Base-by-base conservation (phyloP, 495 filamentous ascomycete genomes). In the Cercophora newfieldiana region DNA sequence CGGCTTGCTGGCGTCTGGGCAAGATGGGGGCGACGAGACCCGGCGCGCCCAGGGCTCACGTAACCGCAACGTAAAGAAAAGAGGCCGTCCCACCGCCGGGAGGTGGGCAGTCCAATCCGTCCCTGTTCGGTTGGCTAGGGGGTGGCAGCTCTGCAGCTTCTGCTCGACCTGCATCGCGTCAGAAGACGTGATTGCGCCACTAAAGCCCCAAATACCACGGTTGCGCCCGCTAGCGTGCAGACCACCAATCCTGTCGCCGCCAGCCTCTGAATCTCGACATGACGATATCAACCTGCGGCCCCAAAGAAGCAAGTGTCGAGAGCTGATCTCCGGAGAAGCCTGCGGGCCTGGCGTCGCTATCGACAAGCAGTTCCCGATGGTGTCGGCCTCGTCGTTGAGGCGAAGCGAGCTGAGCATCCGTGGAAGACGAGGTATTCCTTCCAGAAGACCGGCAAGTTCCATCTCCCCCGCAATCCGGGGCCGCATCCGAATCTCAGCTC, bases 181-280 rank as follows among this genome's bases (percentile, higher is more conserved):
- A 68, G 49, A 71, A 68, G 67, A 63, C 69, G 72, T 72, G 61
- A 63, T 72, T 29, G 54, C 71, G 69, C 71, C 71, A 71, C 66
- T 59, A 57, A 26, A 50, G 26, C 61, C 26, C 24, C 55, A 64
- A 37, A 58, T 19, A 12, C 65, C 65, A 58, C 44, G 31, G 61
- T 60, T 48, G 50, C 0, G 49, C 60, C 50, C 69, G 58, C 69
- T 70, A 69, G 69, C 25, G 26, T 14, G 54, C 53, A 63, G 21
- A 8, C 59, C 59, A 60, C 49, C 56, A 61, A 59, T 60, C 44
- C 64, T n/a, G 26, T 22, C 21, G 49, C 49, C 25, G 24, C 18
- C 44, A n/a, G 6, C 19, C 44, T 25, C 10, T 28, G 37, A 31
- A 65, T 19, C 47, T 30, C 31, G 22, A 29, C 22, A 29, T 33